Evolutionary conservation across 305 asterid species (phyloP).

Genomic region (Vinca major): DNA sequence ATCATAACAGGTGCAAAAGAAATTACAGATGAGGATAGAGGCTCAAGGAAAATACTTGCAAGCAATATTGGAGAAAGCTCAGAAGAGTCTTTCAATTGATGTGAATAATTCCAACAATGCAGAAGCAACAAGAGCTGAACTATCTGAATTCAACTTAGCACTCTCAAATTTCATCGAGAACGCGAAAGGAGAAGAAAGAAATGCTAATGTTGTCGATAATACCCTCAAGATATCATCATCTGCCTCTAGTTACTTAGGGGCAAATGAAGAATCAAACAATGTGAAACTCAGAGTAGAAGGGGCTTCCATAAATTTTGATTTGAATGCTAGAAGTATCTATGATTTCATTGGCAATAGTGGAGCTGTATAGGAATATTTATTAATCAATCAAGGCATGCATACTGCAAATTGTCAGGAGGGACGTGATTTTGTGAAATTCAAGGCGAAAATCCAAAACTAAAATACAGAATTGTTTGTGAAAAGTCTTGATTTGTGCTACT

Average conservation of each 20-base stretch:
- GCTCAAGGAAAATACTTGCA: slow-evolving; percentile 88
- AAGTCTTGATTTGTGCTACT: no score
- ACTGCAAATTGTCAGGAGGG: no score
- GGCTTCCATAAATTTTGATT: slow-evolving; percentile 46
- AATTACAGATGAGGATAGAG: slow-evolving; percentile 78
- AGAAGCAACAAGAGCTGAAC: slow-evolving; percentile 51
- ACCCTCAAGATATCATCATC: slow-evolving; percentile 7
- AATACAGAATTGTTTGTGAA: no score
- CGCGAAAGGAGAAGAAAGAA: slow-evolving; percentile 34
- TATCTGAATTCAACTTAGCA: slow-evolving; percentile 54
- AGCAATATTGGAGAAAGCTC: slow-evolving; percentile 66
- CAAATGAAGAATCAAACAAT: slow-evolving; percentile 20
- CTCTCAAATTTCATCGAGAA: slow-evolving; percentile 58
- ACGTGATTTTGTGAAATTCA: no score
- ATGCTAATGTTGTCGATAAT: slow-evolving; percentile 21
- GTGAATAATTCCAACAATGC: slow-evolving; percentile 32
- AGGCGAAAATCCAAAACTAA: no score
- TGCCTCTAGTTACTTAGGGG: slow-evolving; percentile 17
- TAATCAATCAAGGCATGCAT: no score
- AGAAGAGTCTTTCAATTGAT: slow-evolving; percentile 42
- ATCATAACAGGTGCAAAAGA: slow-evolving; percentile 68
- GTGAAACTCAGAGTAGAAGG: slow-evolving; percentile 38
- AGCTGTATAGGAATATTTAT: slow-evolving; percentile 4
- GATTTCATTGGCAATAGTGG: slow-evolving; percentile 19
- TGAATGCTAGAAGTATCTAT: slow-evolving; percentile 51